Base-by-base conservation (phyloP, 768 basidiomycete genomes). In the Russula earlei region DNA sequence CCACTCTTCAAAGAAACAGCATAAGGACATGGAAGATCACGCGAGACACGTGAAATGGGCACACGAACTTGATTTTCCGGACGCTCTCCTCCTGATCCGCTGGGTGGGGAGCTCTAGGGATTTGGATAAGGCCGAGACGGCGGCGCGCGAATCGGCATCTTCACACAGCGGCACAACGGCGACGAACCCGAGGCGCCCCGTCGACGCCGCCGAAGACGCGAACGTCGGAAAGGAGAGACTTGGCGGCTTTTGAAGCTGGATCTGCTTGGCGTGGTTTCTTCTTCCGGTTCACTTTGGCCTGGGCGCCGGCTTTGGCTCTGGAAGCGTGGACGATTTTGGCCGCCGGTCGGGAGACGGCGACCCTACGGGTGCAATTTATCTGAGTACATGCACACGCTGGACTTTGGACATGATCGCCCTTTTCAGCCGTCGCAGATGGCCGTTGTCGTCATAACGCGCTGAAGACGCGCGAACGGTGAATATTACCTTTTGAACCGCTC, bases 191-290 rank as follows among this genome's bases (percentile, higher is more conserved):
- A 20, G 94, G 91, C 6, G 83, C 82, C 11, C 84, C 85, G 62
- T 89, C 85, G 5, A 79, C 77, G 20, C 88, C 86, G 53, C 72
- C 83, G 68, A 92, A 93, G 25, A 94, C 72, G n/a, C 85, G 81
- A 40, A 82, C 82, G 15, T 84, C 80, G 11, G 83, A 81, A 41
- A 87, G 70, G 48, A 92, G 68, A 4, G 81, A 75, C 46, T n/a
- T 77, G 77, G 24, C 85, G n/a, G 79, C 68, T 93, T 93, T 61
- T 80, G 74, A 11, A 76, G 63, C 68, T 93, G 91, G 0, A 77
- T 72, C 70, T 97, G 93, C 66, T 91, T 91, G 55, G 91, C 86
- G 25, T 84, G 83, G 64, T 92, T 91, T n/a, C n/a, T n/a, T n/a
- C 54, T 84, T 79, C 61, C 93, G 76, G 67, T 94, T 91, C 17